A percentile compares a stretch with the other conserved stretches of the same genome.
These are phyloP conservation scores for Vitis amurensis DNA, from an alignment of 164 flowering plant genomes.

Conservation along the genomic window DNA sequence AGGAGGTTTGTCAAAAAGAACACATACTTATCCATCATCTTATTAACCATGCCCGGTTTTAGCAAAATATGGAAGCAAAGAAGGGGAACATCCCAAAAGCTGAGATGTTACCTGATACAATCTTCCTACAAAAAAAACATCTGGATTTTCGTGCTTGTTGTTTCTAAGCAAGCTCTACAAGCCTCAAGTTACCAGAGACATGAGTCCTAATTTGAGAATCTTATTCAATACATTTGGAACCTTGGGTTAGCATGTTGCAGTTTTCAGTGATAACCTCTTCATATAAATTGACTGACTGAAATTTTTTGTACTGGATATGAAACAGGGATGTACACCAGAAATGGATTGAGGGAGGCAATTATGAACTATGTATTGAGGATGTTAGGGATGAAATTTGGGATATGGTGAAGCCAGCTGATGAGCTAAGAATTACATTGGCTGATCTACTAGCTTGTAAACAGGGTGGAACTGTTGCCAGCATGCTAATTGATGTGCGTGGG, in stretches of 20 bases:
- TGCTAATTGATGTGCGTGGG: conserved; percentile 98
- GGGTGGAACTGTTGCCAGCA: conserved; percentile 97
- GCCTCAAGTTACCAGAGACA: conserved; percentile 64
- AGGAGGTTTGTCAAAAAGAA: no score
- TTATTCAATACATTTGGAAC: no score
- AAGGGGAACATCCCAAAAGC: conserved; percentile 53
- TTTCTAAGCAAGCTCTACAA: conserved; percentile 49
- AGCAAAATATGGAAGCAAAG: conserved; percentile 51
- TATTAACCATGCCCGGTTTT: not conserved
- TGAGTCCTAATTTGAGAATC: not conserved
- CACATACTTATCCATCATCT: not conserved
- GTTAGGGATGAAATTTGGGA: conserved; percentile 99
- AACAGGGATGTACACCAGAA: conserved; percentile 96
- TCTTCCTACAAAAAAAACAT: conserved; percentile 58
- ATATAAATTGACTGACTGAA: not conserved
- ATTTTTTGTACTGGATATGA: not conserved
- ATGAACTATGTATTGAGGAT: conserved; percentile 91
- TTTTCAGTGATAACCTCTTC: no score
- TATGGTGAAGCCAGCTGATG: conserved; percentile 95
- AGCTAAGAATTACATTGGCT: conserved; percentile 63
- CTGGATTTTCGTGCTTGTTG: conserved; percentile 72
- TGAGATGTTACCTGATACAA: conserved; percentile 66
- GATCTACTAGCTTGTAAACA: conserved; percentile 90
- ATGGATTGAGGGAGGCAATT: conserved; percentile 99
- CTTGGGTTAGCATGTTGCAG: no score